Base-by-base conservation (phyloP, 2,329 filamentous ascomycete species). In the Monosporascus sp. region DNA sequence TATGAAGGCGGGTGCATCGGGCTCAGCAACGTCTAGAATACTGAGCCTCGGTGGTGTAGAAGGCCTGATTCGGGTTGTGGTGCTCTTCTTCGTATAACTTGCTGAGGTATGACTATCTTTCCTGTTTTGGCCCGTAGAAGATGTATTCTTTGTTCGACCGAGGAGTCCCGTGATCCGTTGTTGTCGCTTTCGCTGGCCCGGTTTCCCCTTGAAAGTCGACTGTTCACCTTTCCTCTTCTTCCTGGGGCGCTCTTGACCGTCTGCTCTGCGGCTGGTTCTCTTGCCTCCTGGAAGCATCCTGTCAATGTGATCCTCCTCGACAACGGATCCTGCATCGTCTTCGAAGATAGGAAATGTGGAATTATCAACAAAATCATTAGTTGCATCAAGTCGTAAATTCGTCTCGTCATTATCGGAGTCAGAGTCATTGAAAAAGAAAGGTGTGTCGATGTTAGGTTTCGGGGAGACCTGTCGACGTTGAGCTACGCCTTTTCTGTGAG, bases 21-120 rank as follows among this genome's bases (percentile, higher is more conserved):
- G 64, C 55, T 79, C 76, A 45, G 79, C 71, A 22, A 84, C 76
- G 65, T 86, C 83, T n/a, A 86, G 63, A 51, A 86, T 84, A 58
- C 83, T 79, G 20, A 86, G 71, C 20, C 65, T 68, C 3, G 80
- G 80, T n/a, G 77, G 69, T 1, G 60, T 51, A 36, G 49, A 36
- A 45, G 38, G 46, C 27, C 36, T 55, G 24, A 44, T 22, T 48
- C 44, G 22, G 17, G 18, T 54, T 46, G 48, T 55, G 54, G 46
- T 48, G 22, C 17, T 38, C 41, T 46, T 57, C 47, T 53, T 60
- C 50, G 27, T 51, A 49, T 47, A 55, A 56, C 20, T 44, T n/a
- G 25, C 53, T 36, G 48, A 37, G 36, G 25, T 46, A 39, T 6
- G 22, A 44, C 9, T 48, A n/a, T 18, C 54, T 36, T 34, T 52